Evolutionary conservation across 176 grass and related monocot species (phyloP), one percentile per base, ranked within the genome.

Genomic region (Metroxylon sagu): DNA sequence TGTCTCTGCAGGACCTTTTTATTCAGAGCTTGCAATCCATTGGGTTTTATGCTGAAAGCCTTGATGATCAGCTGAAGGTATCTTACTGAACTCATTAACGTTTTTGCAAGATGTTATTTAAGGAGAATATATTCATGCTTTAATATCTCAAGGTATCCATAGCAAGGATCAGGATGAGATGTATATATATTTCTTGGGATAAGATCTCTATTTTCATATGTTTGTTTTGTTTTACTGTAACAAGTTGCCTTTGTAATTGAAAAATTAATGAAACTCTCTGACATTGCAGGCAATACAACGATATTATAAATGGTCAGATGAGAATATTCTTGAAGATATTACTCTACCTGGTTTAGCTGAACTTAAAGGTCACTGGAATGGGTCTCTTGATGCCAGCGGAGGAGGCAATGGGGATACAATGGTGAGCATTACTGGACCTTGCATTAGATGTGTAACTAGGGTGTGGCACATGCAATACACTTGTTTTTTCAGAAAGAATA

Each of bases 341-440:
- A 83, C 72, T 74, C 84, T 97, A 64, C 92, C 93, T 57, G 93
- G 72, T 55, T 91, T 97, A 75, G 83, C 93, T 72, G 93, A 97
- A 88, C 67, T 97, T 23, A 88, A 73, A 88, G 93, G 93, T 55
- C 83, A 77, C 64, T 97, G 93, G 93, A 81, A 81, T 66, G 93
- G 93, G 26, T 87, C 86, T 80, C 87, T 97, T 83, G 84, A 88
- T 83, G 87, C 93, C 19, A 88, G 93, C 60, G 93, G 93, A 80
- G 93, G 93, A 69, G 87, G 93, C 60, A 97, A 97, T 75, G 93
- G 93, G 7, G 93, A 97, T 77, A 97, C 93, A 50, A 79, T 85
- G 87, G 93, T 88, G 65, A 75, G 83, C 66, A 62, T 71, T 54
- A 58, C 6, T 10, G 60, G 26, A 29, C 48, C 15, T 57, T 31